Evolutionary conservation across 1,284 basidiomycete genomes (phyloP).

Genomic region (Irpex lacteus): DNA sequence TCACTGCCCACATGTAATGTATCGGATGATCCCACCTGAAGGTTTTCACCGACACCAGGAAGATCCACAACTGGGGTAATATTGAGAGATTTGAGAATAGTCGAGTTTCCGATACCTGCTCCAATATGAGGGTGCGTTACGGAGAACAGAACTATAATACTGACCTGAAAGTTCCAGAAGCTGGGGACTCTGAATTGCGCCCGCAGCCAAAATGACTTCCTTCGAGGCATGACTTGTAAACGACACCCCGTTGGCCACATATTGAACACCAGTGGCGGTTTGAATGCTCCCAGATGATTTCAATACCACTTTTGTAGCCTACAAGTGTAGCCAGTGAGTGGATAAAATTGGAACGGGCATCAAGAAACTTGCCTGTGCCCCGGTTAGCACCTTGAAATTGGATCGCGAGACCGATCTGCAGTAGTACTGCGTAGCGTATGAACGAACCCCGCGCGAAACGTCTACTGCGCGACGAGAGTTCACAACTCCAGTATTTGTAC

Average conservation of each 20-base stretch:
- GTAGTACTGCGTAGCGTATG: conserved; percentile 24
- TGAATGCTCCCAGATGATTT: neutral
- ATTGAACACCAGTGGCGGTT: conserved; percentile 14
- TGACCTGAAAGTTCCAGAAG: conserved; percentile 25
- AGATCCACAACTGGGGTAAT: conserved; percentile 9
- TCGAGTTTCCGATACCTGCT: conserved; percentile 18
- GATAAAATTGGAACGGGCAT: neutral
- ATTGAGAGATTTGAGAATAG: conserved; percentile 9
- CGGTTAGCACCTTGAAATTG: conserved; percentile 12
- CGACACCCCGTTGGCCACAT: neutral
- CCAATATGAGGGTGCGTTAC: neutral
- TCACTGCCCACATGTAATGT: neutral
- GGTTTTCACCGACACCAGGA: conserved; percentile 9
- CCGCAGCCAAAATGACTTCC: conserved; percentile 20
- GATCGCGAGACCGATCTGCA: conserved; percentile 9
- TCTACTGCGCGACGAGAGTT: conserved; percentile 21
- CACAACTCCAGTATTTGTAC: conserved; percentile 21
- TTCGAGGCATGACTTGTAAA: conserved; percentile 7
- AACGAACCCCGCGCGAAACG: conserved; percentile 19
- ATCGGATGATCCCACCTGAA: neutral
- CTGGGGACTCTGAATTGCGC: conserved; percentile 24
- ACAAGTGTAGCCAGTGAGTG: neutral
- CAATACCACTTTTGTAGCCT: conserved; percentile 1
- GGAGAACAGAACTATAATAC: neutral
- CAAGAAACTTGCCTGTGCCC: conserved; percentile 10